These are phyloP conservation scores for Triticum aestivum DNA, from an alignment of 176 grass and related monocot species.

Conservation along the genomic window IWGSC_CS_RefSeq_v2.1 NC_057796.1:452552901-452553400, in stretches of 20 bases:
- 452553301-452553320: conserved; percentile 16
- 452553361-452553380: conserved; percentile 69
- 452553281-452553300: conserved; percentile 15
- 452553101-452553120: conserved; percentile 34
- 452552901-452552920: not conserved
- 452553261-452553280: not conserved
- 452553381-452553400: not conserved
- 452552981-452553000: conserved; percentile 38
- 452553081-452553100: conserved; percentile 8
- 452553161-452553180: conserved; percentile 64
- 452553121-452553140: conserved; percentile 50
- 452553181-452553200: conserved; percentile 66
- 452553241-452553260: conserved; percentile 33
- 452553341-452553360: conserved; percentile 39
- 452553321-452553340: conserved; percentile 25
- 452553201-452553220: conserved; percentile 67
- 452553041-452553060: conserved; percentile 45
- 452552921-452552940: too few relatives aligned
- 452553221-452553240: conserved; percentile 67
- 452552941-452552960: not conserved
- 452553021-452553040: conserved; percentile 42
- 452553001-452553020: conserved; percentile 69
- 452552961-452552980: not conserved
- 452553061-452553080: conserved; percentile 40
- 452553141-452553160: conserved; percentile 47